Conservation (phyloP, 768 basidiomycete genomes). For the Suillus subluteus region DNA sequence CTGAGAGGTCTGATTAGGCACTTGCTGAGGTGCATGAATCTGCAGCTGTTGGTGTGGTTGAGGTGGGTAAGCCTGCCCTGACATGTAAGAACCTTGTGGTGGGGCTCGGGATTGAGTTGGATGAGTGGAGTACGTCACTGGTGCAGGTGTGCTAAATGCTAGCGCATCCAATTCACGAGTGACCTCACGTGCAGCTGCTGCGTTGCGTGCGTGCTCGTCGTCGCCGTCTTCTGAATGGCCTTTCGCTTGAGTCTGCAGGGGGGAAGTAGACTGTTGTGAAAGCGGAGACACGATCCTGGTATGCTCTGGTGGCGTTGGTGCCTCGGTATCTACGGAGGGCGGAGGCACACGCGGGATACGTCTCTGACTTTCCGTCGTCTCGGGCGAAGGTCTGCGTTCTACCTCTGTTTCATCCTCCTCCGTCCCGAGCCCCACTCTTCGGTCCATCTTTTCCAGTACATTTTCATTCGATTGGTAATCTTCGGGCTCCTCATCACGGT, state of each 20-base stretch:
- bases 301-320: background rate
- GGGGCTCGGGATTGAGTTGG: conserved; percentile 20
- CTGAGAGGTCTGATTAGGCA: conserved; percentile 18
- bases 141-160: conserved; percentile 39
- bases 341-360: conserved; percentile 43
- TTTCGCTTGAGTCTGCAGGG: conserved; percentile 13
- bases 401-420: conserved; percentile 11
- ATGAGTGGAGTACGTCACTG: conserved; percentile 21
- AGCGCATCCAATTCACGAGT: conserved; percentile 66
- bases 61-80: background rate
- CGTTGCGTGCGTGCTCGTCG: conserved; percentile 60
- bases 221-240: conserved; percentile 14
- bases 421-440: background rate
- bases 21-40: conserved; percentile 15
- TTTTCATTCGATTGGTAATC: conserved; percentile 17
- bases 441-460: background rate
- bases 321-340: conserved; percentile 37
- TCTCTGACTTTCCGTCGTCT: conserved; percentile 27
- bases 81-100: conserved; percentile 7
- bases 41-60: conserved; percentile 14
- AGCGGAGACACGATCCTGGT: background rate
- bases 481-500: conserved; percentile 21
- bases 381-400: conserved; percentile 6
- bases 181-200: conserved; percentile 71
- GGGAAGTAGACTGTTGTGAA: conserved; percentile 11